Conservation (phyloP, 1,139 yeast species). For the Lodderomyces elongisporus region DNA sequence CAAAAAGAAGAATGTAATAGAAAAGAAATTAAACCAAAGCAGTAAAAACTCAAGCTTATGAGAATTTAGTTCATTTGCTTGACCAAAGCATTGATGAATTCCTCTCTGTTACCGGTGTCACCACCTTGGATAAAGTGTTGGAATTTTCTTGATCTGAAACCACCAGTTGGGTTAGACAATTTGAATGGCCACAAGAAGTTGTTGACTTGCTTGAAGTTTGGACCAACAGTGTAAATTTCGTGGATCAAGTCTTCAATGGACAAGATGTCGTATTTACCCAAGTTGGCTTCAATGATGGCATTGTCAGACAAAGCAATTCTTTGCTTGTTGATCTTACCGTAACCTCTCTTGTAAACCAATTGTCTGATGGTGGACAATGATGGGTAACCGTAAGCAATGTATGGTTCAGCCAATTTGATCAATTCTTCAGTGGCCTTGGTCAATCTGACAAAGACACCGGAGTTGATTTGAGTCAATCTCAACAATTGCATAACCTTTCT, state of each 20-base stretch:
- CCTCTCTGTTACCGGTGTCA: slow-evolving; percentile 99
- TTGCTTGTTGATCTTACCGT: slow-evolving; percentile 99
- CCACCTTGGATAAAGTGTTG: slow-evolving; percentile 99
- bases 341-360: slow-evolving; percentile 99
- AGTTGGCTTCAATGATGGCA: slow-evolving; percentile 85
- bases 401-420: slow-evolving; percentile 97
- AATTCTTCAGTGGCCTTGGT: slow-evolving; percentile 98
- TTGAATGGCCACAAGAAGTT: slow-evolving; percentile 99
- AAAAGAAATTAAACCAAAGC: slow-evolving; percentile 1
- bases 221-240: slow-evolving; percentile 98
- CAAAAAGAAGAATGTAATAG: neutral
- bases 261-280: slow-evolving; percentile 95
- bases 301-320: slow-evolving; percentile 94
- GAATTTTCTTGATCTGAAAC: slow-evolving; percentile 99
- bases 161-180: slow-evolving; percentile 98
- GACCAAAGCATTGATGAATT: slow-evolving; percentile 95
- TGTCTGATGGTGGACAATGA: slow-evolving; percentile 92
- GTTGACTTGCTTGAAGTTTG: slow-evolving; percentile 99
- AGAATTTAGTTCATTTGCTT: slow-evolving; percentile 89
- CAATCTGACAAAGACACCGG: slow-evolving; percentile 96
- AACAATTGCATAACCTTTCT: slow-evolving; percentile 98
- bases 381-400: slow-evolving; percentile 99
- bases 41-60: too few relatives aligned
- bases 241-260: slow-evolving; percentile 97
- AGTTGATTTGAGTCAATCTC: slow-evolving; percentile 96